Conservation (phyloP, 192 early-diverging fungal species). For the Coemansia sp. region DNA sequence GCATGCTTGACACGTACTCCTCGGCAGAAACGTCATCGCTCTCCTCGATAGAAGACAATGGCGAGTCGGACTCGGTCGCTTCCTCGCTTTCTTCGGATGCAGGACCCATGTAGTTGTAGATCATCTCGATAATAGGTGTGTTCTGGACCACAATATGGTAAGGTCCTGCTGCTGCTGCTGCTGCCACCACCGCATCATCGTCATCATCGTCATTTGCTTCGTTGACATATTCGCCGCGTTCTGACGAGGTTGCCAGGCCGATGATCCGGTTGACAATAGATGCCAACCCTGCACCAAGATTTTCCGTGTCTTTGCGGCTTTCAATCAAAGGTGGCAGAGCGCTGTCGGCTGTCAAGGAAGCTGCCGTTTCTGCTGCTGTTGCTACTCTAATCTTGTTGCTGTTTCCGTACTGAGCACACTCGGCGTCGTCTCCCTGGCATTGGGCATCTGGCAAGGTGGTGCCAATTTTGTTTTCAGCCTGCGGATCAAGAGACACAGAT, state of each 20-base stretch:
- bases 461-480: neutral
- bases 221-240: no score
- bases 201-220: neutral
- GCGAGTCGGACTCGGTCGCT: neutral
- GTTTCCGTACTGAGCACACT: slow-evolving; percentile 6
- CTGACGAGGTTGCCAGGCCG: neutral
- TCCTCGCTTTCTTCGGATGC: neutral
- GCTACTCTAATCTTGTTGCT: slow-evolving; percentile 6
- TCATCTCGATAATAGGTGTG: slow-evolving; percentile 40
- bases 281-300: slow-evolving; percentile 9
- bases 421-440: slow-evolving; percentile 21
- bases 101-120: slow-evolving; percentile 40
- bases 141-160: slow-evolving; percentile 15
- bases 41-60: neutral
- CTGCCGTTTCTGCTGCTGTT: slow-evolving; percentile 1
- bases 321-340: neutral
- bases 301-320: neutral
- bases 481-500: neutral
- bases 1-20: neutral
- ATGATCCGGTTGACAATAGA: slow-evolving; percentile 1
- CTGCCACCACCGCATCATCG: neutral
- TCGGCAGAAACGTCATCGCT: neutral
- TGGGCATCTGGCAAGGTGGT: slow-evolving; percentile 10
- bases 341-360: neutral
- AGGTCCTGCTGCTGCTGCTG: neutral